A percentile compares a stretch with the other conserved stretches of the same genome.
These are phyloP conservation scores for Saksenaea oblongispora DNA, from an alignment of 371 early-diverging fungal genomes.

Conservation along the genomic window DNA sequence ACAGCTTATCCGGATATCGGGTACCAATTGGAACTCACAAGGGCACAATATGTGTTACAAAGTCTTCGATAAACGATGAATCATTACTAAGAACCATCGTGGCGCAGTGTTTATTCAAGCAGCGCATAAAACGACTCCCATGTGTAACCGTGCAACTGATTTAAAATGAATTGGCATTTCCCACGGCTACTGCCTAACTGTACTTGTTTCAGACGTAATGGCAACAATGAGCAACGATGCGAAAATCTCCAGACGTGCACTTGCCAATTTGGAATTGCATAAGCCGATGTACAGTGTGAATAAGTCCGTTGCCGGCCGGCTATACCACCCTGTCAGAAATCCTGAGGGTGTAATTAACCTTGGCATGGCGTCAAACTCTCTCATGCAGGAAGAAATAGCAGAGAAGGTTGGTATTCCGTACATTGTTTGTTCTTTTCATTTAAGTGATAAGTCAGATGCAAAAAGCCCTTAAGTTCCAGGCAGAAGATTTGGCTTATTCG, in stretches of 20 bases:
- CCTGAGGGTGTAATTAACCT: constrained; percentile 69
- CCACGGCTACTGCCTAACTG: too few species aligned
- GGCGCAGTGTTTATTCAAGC: too few species aligned
- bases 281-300: constrained; percentile 10
- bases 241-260: not conserved
- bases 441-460: not conserved
- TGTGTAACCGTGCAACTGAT: too few species aligned
- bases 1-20: too few species aligned
- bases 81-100: too few species aligned
- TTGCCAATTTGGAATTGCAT: constrained; percentile 3
- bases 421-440: not conserved
- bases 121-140: too few species aligned
- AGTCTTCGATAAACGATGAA: too few species aligned
- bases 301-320: not conserved
- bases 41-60: too few species aligned
- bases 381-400: constrained; percentile 47
- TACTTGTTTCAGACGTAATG: not conserved
- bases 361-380: constrained; percentile 74
- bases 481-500: constrained; percentile 50
- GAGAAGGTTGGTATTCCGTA: constrained; percentile 41
- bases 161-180: too few species aligned
- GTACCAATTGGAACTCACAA: too few species aligned
- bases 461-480: constrained; percentile 7
- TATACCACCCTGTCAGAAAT: constrained; percentile 49
- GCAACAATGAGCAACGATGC: not conserved